phyloP scores from a whole-genome alignment of 2,329 filamentous ascomycete species.

The Pseudogymnoascus verrucosus region DNA sequence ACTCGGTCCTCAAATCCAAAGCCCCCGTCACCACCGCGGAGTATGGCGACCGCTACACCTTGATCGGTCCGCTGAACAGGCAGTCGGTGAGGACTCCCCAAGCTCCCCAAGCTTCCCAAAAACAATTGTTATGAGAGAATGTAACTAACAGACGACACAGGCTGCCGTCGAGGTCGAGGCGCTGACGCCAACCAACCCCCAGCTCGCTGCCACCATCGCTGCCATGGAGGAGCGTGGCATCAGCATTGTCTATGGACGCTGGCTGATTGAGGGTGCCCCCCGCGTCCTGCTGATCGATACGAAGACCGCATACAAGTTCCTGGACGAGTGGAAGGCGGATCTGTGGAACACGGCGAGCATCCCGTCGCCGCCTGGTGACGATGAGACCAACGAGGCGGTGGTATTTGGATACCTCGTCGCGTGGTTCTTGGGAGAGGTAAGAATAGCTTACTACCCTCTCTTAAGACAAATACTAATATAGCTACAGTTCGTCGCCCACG shows the following conservation, averaged over 20 bases:
- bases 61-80: slow-evolving; percentile 90
- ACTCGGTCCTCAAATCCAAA: slow-evolving; percentile 98
- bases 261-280: slow-evolving; percentile 95
- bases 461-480: slow-evolving; percentile 13
- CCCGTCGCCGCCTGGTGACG: slow-evolving; percentile 82
- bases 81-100: slow-evolving; percentile 60
- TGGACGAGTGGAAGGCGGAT: slow-evolving; percentile 96
- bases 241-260: slow-evolving; percentile 84
- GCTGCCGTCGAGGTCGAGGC: slow-evolving; percentile 97
- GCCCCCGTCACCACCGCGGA: slow-evolving; percentile 95
- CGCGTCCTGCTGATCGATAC: slow-evolving; percentile 92
- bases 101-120: no score
- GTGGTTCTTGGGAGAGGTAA: slow-evolving; percentile 95
- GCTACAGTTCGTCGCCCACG: slow-evolving; percentile 78
- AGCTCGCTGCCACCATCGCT: slow-evolving; percentile 73
- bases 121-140: background rate
- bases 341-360: slow-evolving; percentile 90
- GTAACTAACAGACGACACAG: slow-evolving; percentile 39
- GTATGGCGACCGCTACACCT: slow-evolving; percentile 94
- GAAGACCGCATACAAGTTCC: slow-evolving; percentile 79
- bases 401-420: slow-evolving; percentile 96
- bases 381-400: slow-evolving; percentile 95
- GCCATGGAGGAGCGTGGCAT: slow-evolving; percentile 91
- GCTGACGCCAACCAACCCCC: slow-evolving; percentile 73
- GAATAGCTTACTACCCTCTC: slow-evolving; percentile 17